Conservation (phyloP, 179 eudicot species). For the Amaranthus tricolor region DNA sequence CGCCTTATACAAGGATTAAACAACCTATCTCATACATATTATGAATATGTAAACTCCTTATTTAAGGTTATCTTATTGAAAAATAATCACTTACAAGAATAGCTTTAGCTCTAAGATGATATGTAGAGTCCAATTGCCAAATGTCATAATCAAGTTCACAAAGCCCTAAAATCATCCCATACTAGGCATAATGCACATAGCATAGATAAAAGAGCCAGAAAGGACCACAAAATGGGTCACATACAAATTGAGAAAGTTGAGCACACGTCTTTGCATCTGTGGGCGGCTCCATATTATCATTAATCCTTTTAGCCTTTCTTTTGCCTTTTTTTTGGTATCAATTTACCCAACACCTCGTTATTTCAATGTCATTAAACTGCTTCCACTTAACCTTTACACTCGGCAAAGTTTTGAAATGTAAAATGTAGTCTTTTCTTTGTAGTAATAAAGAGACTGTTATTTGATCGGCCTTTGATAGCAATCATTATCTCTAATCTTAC, state of each 20-base stretch:
- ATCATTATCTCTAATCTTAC: background rate
- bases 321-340: background rate
- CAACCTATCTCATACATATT: too few species aligned
- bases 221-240: background rate
- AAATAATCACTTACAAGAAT: too few species aligned
- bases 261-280: background rate
- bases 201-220: background rate
- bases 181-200: too few species aligned
- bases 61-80: too few species aligned
- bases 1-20: too few species aligned
- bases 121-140: background rate
- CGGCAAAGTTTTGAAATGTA: background rate
- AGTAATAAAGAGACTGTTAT: too few species aligned
- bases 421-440: background rate
- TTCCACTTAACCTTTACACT: background rate
- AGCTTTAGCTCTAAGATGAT: too few species aligned
- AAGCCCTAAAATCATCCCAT: background rate
- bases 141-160: background rate
- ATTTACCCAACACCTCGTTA: too few species aligned
- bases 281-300: background rate
- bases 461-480: too few species aligned
- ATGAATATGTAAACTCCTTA: too few species aligned
- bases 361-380: too few species aligned
- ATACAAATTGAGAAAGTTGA: background rate
- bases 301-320: background rate